A percentile compares a stretch with the other conserved stretches of the same genome.
phyloP scores from a whole-genome alignment of 495 filamentous ascomycete genomes.

The Talaromyces wortmannii region DNA sequence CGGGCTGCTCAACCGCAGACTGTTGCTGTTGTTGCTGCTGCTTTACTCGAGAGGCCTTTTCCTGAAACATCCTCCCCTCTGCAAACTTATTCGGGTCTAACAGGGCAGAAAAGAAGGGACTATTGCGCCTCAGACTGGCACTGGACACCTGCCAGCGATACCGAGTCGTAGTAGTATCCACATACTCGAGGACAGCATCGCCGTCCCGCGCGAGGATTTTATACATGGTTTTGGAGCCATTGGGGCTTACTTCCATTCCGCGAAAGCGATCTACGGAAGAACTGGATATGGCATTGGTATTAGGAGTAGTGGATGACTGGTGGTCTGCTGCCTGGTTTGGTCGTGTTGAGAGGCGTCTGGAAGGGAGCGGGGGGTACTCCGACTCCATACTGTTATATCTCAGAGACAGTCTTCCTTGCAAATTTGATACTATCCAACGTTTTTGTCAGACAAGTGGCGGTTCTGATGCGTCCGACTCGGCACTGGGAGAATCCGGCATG shows the following conservation, averaged over 20 bases:
- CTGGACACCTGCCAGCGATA: constrained; percentile 30
- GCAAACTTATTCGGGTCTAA: constrained; percentile 41
- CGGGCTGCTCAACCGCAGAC: background rate
- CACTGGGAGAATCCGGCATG: background rate
- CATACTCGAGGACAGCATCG: constrained; percentile 31
- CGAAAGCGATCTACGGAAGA: background rate
- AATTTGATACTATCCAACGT: background rate
- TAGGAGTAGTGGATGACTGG: background rate
- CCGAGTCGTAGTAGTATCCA: constrained; percentile 6
- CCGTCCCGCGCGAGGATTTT: constrained; percentile 20
- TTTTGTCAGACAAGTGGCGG: background rate
- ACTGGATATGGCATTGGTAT: background rate
- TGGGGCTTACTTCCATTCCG: background rate
- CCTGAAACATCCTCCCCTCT: constrained; percentile 32
- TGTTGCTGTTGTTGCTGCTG: background rate
- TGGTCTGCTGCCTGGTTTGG: background rate
- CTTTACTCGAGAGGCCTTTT: constrained; percentile 12
- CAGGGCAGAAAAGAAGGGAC: constrained; percentile 39
- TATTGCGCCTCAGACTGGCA: constrained; percentile 19
- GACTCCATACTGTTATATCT: background rate
- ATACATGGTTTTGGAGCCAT: constrained; percentile 4
- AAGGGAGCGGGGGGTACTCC: background rate
- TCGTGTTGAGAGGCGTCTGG: background rate
- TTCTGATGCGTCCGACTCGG: background rate
- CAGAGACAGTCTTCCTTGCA: background rate